A percentile compares a stretch with the other conserved stretches of the same genome.
These are phyloP conservation scores for Torulaspora quercuum DNA, from an alignment of 805 yeast species.

Conservation along the genomic window DNA sequence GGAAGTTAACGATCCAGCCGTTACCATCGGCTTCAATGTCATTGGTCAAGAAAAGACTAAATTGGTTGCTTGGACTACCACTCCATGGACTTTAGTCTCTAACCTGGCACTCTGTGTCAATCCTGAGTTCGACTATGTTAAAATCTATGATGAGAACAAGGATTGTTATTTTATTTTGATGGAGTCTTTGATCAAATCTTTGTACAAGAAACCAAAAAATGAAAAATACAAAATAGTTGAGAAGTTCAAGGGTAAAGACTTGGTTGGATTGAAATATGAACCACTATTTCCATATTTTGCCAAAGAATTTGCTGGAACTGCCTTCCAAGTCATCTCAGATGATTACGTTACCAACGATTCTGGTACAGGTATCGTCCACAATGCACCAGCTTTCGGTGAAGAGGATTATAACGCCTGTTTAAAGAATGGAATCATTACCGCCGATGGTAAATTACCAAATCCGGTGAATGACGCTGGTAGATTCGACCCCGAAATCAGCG, in stretches of 20 bases:
- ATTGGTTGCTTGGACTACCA: constrained; percentile 97
- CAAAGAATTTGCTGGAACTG: constrained; percentile 70
- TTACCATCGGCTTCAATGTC: constrained; percentile 84
- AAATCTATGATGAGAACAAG: constrained; percentile 85
- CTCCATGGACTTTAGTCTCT: constrained; percentile 99
- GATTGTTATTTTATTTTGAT: constrained; percentile 77
- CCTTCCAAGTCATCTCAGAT: constrained; percentile 77
- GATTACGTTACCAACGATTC: constrained; percentile 87
- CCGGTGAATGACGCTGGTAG: constrained; percentile 93
- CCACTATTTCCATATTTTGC: constrained; percentile 83
- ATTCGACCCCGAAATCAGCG: constrained; percentile 70
- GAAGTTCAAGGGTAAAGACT: constrained; percentile 70
- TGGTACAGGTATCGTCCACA: constrained; percentile 99
- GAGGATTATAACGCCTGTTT: constrained; percentile 87
- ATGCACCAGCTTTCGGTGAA: constrained; percentile 99
- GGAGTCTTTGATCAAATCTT: constrained; percentile 74
- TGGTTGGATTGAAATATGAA: constrained; percentile 73
- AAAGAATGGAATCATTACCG: constrained; percentile 68
- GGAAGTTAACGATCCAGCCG: constrained; percentile 95
- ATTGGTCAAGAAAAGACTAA: constrained; percentile 75
- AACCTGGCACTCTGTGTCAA: constrained; percentile 89
- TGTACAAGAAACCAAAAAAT: constrained; percentile 91
- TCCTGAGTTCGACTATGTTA: constrained; percentile 86
- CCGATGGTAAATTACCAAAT: constrained; percentile 74
- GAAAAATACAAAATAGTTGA: constrained; percentile 85